phyloP scores from a whole-genome alignment of 495 filamentous ascomycete species.

The Daldinia decipiens region DNA sequence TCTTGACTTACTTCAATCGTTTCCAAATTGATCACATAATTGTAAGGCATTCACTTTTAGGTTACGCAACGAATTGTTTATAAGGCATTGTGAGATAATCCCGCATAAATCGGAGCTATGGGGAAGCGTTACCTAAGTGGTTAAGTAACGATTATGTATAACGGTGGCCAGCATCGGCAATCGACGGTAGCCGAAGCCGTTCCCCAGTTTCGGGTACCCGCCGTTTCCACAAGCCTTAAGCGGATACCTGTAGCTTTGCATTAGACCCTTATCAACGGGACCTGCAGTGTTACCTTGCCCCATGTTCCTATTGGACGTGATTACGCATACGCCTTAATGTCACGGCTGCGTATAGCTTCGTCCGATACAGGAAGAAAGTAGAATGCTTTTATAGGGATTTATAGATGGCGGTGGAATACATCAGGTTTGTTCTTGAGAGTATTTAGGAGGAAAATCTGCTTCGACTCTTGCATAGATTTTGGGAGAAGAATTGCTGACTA shows the following conservation, averaged over 20 bases:
- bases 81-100: no score
- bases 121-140: no score
- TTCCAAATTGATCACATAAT: no score
- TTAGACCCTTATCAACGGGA: background rate
- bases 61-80: no score
- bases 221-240: background rate
- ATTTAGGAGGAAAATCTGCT: background rate
- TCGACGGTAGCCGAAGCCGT: constrained; percentile 9
- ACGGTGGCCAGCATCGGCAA: constrained; percentile 27
- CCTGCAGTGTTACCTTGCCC: constrained; percentile 26
- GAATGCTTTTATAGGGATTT: background rate
- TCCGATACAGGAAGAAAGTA: constrained; percentile 28
- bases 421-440: background rate
- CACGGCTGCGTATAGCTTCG: constrained; percentile 9
- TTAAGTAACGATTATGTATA: constrained; percentile 39
- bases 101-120: no score
- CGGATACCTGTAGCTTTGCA: background rate
- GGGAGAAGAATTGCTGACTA: background rate
- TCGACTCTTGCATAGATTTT: background rate
- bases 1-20: no score
- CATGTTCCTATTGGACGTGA: background rate
- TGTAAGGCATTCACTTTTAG: no score
- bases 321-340: constrained; percentile 35
- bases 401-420: background rate
- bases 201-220: background rate